These are phyloP conservation scores for Quercus robur DNA, from an alignment of 306 rosid genomes.

Conservation along the genomic window DNA sequence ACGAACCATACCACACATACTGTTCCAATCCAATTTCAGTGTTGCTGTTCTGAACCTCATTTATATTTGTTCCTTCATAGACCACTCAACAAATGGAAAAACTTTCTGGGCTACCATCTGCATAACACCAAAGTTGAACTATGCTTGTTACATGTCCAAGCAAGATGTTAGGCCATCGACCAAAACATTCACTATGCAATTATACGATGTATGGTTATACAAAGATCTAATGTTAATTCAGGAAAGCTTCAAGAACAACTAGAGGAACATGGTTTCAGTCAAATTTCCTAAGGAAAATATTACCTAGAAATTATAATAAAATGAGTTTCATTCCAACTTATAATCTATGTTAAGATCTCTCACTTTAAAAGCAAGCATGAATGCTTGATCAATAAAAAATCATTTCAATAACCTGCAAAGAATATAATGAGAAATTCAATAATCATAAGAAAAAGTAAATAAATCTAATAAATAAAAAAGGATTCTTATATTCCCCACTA, in stretches of 20 bases:
- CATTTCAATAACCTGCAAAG: slow-evolving; percentile 9
- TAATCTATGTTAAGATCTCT: neutral
- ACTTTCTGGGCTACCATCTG: slow-evolving; percentile 12
- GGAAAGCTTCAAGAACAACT: neutral
- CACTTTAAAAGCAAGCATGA: neutral
- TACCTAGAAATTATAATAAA: neutral
- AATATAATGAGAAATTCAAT: slow-evolving; percentile 1
- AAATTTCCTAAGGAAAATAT: neutral
- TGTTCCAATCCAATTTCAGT: slow-evolving; percentile 4
- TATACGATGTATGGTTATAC: neutral
- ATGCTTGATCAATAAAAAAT: neutral
- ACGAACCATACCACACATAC: slow-evolving; percentile 17
- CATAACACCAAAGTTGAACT: slow-evolving; percentile 3
- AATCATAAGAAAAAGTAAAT: slow-evolving; percentile 10
- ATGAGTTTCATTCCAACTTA: slow-evolving; percentile 1
- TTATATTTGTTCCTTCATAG: slow-evolving; percentile 13
- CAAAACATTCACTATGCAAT: neutral
- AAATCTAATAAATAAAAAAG: slow-evolving; percentile 29
- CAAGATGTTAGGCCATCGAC: neutral
- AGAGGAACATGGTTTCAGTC: neutral
- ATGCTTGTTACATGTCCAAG: slow-evolving; percentile 2
- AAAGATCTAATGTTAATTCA: neutral
- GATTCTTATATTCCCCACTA: slow-evolving; percentile 51
- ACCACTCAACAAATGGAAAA: slow-evolving; percentile 14
- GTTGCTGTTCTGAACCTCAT: neutral